Base-by-base conservation (phyloP, 2,329 filamentous ascomycete genomes). In the Cytospora piceicola region DNA sequence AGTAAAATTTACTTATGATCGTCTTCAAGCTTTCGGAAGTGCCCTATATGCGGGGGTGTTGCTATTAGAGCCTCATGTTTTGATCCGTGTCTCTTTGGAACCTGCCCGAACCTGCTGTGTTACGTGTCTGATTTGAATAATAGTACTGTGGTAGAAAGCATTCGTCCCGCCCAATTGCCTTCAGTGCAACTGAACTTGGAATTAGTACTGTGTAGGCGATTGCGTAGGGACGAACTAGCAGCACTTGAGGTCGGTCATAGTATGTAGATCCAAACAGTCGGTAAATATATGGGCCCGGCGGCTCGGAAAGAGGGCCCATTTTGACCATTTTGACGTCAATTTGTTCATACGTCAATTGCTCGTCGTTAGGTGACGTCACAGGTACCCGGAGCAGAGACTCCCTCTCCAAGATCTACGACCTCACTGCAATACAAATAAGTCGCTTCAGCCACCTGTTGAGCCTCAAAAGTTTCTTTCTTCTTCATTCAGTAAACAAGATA, bases 241-340 rank as follows among this genome's bases (percentile, higher is more conserved):
- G 15, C 20, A 15, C 29, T 58, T 58, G 34, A 42, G 20, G 39
- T 42, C 39, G n/a, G 4, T 42, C 15, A 42, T 6, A 29, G 27
- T 29, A 3, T 29, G 27, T 29, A 29, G 27, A 29, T 29, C 27
- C 27, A 29, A 5, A 29, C 27, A 29, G 49, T 53, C 17, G 15
- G 27, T 36, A 9, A 12, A 12, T 36, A 36, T 14, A 12, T 12
- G 29, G 42, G 46, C 27, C 34, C 39, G 24, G 34, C 39, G 32
- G 39, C 49, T 34, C 52, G n/a, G 49, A 52, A 51, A 55, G 27
- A 24, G 15, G 58, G 36, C 34, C 59, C 63, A n/a, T 30, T 63
- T 68, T 68, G 64, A 68, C 66, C 63, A n/a, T 30, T 63, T 68
- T 68, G 64, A 68, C 66, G 66, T 68, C 66, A 68, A 68, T 34